phyloP scores from a whole-genome alignment of 2,329 filamentous ascomycete species.

The Arthrobotrys megalospora region DNA sequence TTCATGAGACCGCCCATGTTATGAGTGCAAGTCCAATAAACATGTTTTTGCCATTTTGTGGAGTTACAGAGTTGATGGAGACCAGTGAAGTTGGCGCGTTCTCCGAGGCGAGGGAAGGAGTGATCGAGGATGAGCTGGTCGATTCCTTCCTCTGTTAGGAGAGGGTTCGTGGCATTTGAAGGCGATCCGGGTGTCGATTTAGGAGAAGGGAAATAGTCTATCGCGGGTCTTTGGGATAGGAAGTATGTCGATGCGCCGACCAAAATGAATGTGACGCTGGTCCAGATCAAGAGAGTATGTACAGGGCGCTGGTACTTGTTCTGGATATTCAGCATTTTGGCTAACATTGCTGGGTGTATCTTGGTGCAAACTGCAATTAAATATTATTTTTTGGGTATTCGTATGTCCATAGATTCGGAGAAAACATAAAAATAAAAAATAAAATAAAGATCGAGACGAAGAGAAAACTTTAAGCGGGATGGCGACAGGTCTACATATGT shows the following conservation, averaged over 20 bases:
- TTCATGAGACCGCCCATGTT: slow-evolving; percentile 72
- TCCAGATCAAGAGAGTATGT: slow-evolving; percentile 3
- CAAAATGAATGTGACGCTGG: slow-evolving; percentile 8
- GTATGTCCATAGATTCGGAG: neutral
- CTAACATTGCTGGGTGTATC: neutral
- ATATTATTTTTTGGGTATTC: neutral
- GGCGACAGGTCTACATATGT: neutral
- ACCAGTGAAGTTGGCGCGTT: slow-evolving; percentile 16
- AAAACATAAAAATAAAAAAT: neutral
- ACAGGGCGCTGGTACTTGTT: slow-evolving; percentile 7
- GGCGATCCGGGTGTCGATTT: neutral
- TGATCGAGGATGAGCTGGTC: slow-evolving; percentile 19
- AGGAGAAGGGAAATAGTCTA: slow-evolving; percentile 1
- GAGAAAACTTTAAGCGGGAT: neutral
- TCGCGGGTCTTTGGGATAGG: neutral
- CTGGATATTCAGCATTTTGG: neutral
- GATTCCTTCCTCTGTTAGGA: slow-evolving; percentile 29
- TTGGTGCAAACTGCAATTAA: neutral
- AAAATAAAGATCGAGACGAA: neutral
- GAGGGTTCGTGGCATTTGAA: slow-evolving; percentile 22
- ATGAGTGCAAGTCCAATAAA: slow-evolving; percentile 70
- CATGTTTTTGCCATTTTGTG: slow-evolving; percentile 35
- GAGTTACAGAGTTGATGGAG: slow-evolving; percentile 34
- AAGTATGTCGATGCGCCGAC: slow-evolving; percentile 11
- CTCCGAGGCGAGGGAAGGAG: slow-evolving; percentile 27